Evolutionary conservation across 2,329 filamentous ascomycete genomes (phyloP), one percentile per base, ranked within the genome.

Genomic region (Dryadomyces quercivorus): DNA sequence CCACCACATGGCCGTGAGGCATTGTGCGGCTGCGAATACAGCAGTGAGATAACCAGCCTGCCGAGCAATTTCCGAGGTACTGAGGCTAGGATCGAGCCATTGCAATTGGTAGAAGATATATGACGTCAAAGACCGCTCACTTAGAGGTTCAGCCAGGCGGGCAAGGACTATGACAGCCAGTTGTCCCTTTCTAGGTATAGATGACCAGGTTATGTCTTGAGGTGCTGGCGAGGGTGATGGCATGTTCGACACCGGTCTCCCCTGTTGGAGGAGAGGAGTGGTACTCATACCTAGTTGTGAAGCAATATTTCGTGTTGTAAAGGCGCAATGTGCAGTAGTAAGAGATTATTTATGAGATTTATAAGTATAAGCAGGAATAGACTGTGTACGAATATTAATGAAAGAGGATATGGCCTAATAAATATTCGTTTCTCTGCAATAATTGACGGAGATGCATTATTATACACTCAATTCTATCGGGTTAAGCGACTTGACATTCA

Each of bases 1-100:
- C 50, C 50, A 52, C 50, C 50, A 52, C 40, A 52, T 45, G 40
- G 50, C 44, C 18, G 50, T 52, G 18, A 52, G 34, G 36, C 50
- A 52, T 16, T 52, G 50, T 9, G 50, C 50, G 10, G 22, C n/a
- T 7, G 50, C 50, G 34, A 52, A 52, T 2, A 52, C 22, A 7
- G 50, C 50, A 10, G 50, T 52, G 9, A 52, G 50, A 34, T 52
- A 52, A 12, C 50, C 50, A 18, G 18, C 50, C 22, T 52, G 50
- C 6, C 18, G 26, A 2, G 40, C 50, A n/a, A 52, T 52, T 13
- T 26, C 40, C 1, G 40, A 26, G 12, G 50, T 8, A 20, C 12
- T 7, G 13, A 52, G 50, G 21, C 13, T 38, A 10, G 40, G 50
- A 38, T 45, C 36, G 21, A 52, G 18, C 50, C 50, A 45, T 21